A percentile compares a stretch with the other conserved stretches of the same genome.
phyloP scores from a whole-genome alignment of 1,284 basidiomycete species.

The Coniferiporia weirii region DNA sequence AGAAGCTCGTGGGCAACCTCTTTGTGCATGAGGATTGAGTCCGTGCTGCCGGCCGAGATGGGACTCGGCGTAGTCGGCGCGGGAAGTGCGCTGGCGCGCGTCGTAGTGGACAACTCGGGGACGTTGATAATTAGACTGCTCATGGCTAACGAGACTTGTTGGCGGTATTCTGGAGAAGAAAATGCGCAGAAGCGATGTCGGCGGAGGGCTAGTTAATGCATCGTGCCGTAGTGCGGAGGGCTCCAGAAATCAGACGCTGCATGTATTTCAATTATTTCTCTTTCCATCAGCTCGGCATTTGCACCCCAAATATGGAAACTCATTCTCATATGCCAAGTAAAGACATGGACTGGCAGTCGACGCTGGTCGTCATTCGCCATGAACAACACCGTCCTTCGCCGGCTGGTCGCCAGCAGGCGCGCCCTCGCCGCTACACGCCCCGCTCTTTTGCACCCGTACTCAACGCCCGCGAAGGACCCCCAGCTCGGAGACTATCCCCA shows the following conservation, averaged over 20 bases:
- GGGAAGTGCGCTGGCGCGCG: constrained; percentile 6
- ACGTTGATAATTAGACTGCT: constrained; percentile 22
- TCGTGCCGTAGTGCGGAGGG: neutral
- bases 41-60: constrained; percentile 5
- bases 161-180: neutral
- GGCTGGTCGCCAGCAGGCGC: constrained; percentile 9
- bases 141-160: constrained; percentile 22
- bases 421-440: constrained; percentile 17
- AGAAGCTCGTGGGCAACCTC: constrained; percentile 44
- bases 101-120: constrained; percentile 13
- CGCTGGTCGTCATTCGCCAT: constrained; percentile 1
- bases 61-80: constrained; percentile 13
- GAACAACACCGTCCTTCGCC: constrained; percentile 12
- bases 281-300: neutral
- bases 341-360: no score
- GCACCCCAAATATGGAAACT: neutral
- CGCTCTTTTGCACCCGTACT: constrained; percentile 28
- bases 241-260: neutral
- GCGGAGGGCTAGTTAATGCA: constrained; percentile 5
- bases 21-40: constrained; percentile 29
- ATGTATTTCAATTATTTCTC: neutral
- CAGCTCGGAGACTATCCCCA: constrained; percentile 74
- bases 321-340: neutral
- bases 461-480: constrained; percentile 40
- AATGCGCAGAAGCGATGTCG: constrained; percentile 1